Conservation (phyloP, 164 flowering plant genomes). For the Hamamelis virginiana region DNA sequence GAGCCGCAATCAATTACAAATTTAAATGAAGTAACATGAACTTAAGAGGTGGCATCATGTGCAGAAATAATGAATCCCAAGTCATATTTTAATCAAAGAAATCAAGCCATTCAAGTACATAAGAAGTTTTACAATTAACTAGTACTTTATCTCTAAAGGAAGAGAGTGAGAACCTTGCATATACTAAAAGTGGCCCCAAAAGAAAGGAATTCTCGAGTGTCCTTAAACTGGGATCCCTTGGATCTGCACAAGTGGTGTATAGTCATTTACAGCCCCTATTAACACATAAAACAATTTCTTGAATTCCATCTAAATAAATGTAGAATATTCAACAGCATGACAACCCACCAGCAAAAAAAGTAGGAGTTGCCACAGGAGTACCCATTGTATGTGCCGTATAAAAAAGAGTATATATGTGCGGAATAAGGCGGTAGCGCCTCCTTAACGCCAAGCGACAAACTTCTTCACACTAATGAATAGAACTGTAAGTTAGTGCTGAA, state of each 20-base stretch:
- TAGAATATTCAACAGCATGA: conserved; percentile 1
- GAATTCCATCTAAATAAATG: not conserved
- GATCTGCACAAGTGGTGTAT: conserved; percentile 52
- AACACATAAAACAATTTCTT: not conserved
- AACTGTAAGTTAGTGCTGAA: conserved; percentile 4
- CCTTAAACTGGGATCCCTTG: conserved; percentile 74
- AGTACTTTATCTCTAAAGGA: conserved; percentile 3
- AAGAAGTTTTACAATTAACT: not conserved
- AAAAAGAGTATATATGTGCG: conserved; percentile 82
- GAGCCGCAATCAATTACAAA: too few relatives aligned
- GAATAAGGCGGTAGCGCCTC: conserved; percentile 85
- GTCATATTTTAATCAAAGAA: not conserved
- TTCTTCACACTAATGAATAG: conserved; percentile 74
- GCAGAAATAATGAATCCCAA: not conserved
- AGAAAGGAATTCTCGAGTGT: conserved; percentile 74
- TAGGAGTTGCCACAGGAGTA: conserved; percentile 76
- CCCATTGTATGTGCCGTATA: conserved; percentile 83
- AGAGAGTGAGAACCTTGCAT: conserved; percentile 58
- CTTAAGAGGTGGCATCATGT: not conserved
- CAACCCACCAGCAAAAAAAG: conserved; percentile 79
- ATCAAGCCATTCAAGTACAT: conserved; percentile 3
- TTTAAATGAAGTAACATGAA: not conserved
- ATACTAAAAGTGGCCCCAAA: conserved; percentile 76
- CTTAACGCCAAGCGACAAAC: conserved; percentile 87
- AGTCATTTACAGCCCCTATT: not conserved